These are phyloP conservation scores for Funneliformis caledonium DNA, from an alignment of 371 early-diverging fungal species.

Conservation along the genomic window DNA sequence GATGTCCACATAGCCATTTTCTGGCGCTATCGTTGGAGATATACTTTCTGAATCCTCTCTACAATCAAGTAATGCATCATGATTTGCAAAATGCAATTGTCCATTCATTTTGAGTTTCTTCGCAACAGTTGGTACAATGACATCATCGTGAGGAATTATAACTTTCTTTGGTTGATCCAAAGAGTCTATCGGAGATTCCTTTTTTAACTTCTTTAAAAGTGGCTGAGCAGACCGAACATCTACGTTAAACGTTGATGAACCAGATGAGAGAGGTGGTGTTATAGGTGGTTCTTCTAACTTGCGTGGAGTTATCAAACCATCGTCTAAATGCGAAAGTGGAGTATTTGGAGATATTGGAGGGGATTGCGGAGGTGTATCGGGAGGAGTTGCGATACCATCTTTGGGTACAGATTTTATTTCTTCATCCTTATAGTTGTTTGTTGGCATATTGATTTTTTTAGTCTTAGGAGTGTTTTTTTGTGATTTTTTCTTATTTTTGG, in stretches of 20 bases:
- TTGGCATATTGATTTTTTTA: not conserved
- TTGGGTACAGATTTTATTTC: not conserved
- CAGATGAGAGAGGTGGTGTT: not conserved
- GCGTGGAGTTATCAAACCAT: not conserved
- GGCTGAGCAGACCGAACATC: not conserved
- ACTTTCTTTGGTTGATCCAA: not conserved
- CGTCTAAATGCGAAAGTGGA: not conserved
- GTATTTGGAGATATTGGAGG: constrained; percentile 12
- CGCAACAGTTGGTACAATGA: constrained; percentile 38
- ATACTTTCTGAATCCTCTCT: not conserved
- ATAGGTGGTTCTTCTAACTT: not conserved
- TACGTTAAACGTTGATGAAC: not conserved
- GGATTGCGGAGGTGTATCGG: constrained; percentile 16
- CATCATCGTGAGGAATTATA: constrained; percentile 36
- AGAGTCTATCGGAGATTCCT: too few relatives aligned
- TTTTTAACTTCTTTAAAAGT: too few relatives aligned
- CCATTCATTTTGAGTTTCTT: constrained; percentile 33
- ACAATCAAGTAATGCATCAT: constrained; percentile 12
- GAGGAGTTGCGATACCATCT: constrained; percentile 30
- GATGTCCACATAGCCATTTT: constrained; percentile 10
- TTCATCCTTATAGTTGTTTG: constrained; percentile 10
- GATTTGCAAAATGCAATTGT: constrained; percentile 10
- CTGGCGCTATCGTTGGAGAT: not conserved
- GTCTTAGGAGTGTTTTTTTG: not conserved
- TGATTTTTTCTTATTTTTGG: not conserved